Base-by-base conservation (phyloP, 768 basidiomycete genomes). In the Lentinula lateritia region DNA sequence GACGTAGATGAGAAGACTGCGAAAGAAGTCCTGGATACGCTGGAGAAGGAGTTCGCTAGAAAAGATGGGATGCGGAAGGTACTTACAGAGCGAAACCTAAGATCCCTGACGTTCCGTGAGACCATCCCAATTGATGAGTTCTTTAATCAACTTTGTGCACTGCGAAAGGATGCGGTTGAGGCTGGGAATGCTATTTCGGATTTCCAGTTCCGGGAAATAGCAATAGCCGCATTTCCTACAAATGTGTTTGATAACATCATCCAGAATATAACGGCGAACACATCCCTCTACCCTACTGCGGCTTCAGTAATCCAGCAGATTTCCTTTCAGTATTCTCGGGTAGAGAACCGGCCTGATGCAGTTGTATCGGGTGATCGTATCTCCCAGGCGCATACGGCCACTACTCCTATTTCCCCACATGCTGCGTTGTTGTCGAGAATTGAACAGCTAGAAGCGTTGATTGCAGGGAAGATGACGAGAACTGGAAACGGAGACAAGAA, bases 301-400 rank as follows among this genome's bases (percentile, higher is more conserved):
- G 43, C 42, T 1, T n/a, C 54, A 16, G 56, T 58, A 1, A 58
- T 58, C 56, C 56, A 58, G 23, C 56, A 58, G 13, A 58, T 58
- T 8, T 20, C 42, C 35, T 58, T 42, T 13, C 36, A 20, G 10
- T 58, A 58, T 18, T 20, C 39, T 5, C n/a, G 39, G 1, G 7
- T 28, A 12, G 56, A 41, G 15, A 41, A 58, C n/a, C 32, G 48
- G 5, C 48, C 48, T 6, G 53, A 54, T 18, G 53, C 53, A 1
- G 53, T 54, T 13, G 35, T 41, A 4, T 15, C 35, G 1, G 34
- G n/a, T 12, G 35, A 54, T n/a, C 32, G 5, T 9, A 10, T 54
- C 1, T 9, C 53, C 8, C 53, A 54, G 18, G 53, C 53, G 7
- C 7, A 54, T 7, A 18, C 15, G 3, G 23, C 23, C 2, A 23